Evolutionary conservation across 2,329 filamentous ascomycete species (phyloP).

Genomic region (Geosmithia flava): DNA sequence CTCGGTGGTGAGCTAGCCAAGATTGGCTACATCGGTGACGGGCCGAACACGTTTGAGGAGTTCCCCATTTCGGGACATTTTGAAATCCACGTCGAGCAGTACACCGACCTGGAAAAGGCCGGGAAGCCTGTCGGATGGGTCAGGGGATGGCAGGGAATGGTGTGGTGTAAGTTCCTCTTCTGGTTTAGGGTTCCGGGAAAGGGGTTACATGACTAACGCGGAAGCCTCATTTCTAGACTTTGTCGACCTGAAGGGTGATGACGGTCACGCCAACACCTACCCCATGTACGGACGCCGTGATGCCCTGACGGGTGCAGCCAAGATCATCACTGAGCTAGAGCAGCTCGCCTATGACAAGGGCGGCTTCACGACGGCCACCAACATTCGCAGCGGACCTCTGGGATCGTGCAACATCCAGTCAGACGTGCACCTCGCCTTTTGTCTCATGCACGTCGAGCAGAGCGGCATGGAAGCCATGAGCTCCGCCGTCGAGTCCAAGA

Average conservation of each 20-base stretch:
- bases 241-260: conserved; percentile 13
- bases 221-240: conserved; percentile 5
- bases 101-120: conserved; percentile 56
- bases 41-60: conserved; percentile 11
- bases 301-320: conserved; percentile 17
- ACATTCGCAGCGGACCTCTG: conserved; percentile 5
- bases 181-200: too few relatives aligned
- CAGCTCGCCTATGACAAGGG: not conserved
- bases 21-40: conserved; percentile 56
- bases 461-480: not conserved
- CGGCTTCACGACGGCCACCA: conserved; percentile 6
- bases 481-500: not conserved
- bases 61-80: conserved; percentile 62
- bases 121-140: conserved; percentile 32
- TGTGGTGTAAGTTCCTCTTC: conserved; percentile 7
- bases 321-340: conserved; percentile 12
- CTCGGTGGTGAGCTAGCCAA: conserved; percentile 42
- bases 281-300: conserved; percentile 19
- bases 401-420: conserved; percentile 2
- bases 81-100: conserved; percentile 37
- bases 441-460: not conserved
- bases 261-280: conserved; percentile 15
- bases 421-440: conserved; percentile 2
- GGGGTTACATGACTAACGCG: not conserved
- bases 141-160: conserved; percentile 15